Evolutionary conservation across 345 rosid species (phyloP), one percentile per base, ranked within the genome.

Genomic region (Microcos paniculata): DNA sequence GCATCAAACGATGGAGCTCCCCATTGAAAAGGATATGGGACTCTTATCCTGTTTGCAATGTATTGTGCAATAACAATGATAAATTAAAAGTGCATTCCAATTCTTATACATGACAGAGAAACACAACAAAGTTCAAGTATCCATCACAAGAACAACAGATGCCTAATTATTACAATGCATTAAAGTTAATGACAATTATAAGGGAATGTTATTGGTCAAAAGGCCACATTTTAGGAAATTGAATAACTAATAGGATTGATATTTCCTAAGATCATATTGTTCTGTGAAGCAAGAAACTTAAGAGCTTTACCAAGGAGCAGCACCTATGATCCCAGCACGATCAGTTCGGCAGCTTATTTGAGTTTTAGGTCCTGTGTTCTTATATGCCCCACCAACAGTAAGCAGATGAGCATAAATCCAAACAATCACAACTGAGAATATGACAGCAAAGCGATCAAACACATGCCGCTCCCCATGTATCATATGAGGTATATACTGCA

Each of bases 11-110:
- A 83, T 63, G 99, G 99, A 76, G 99, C 90, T 81, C 99, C 99
- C 99, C 98, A 95, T 82, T 95, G 99, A 79, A 95, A 95, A 51
- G 99, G 99, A 80, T 93, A 95, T 61, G 99, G 98, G 48, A 93
- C 89, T 84, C 98, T 85, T 82, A 95, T 95, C 99, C 98, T 95
- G 78, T 68, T 84, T 18, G 16, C 72, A 70, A 65, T 76, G 59
- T 24, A 21, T 69, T 4, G 45, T 24, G 28, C 48, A 72, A 24
- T 35, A 73, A 66, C 19, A 49, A 78, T 14, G 62, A 70, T 40
- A 9, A 73, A 61, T 40, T 49, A 67, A 71, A 8, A 48, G 26
- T 40, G 55, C 70, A 45, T 56, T 62, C 28, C 72, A 11, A 63
- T 72, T 59, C 69, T 52, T 51, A 55, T 49, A 68, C 30, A 65